Conservation (phyloP, 2,329 filamentous ascomycete genomes). For the Dothideomycetes sp. region DNA sequence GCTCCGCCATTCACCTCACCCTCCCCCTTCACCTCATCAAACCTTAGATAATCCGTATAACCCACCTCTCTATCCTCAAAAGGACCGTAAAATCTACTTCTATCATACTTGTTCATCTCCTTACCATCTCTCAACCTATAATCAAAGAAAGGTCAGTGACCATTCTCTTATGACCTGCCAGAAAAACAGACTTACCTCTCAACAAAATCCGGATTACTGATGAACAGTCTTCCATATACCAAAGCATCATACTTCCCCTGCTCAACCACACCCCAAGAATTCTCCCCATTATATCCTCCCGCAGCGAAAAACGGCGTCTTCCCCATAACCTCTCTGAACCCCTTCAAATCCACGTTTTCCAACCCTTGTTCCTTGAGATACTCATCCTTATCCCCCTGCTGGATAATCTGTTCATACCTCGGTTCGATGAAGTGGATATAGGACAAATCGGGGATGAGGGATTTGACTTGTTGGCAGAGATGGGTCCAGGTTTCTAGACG, state of each 20-base stretch:
- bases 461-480: slow-evolving; percentile 35
- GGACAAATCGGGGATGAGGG: slow-evolving; percentile 40
- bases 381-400: slow-evolving; percentile 21
- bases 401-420: slow-evolving; percentile 35
- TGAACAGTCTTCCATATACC: slow-evolving; percentile 42
- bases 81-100: slow-evolving; percentile 33
- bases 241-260: slow-evolving; percentile 34
- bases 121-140: slow-evolving; percentile 32
- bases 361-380: slow-evolving; percentile 17
- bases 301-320: slow-evolving; percentile 28
- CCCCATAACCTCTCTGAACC: slow-evolving; percentile 6
- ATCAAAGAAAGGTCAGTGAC: too few species aligned
- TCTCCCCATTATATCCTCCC: slow-evolving; percentile 32
- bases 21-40: too few species aligned
- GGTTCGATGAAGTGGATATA: slow-evolving; percentile 55
- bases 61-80: slow-evolving; percentile 23
- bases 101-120: slow-evolving; percentile 30
- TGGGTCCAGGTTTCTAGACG: slow-evolving; percentile 54
- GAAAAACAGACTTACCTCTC: slow-evolving; percentile 32
- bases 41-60: slow-evolving; percentile 32
- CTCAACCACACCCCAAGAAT: slow-evolving; percentile 28
- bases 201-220: slow-evolving; percentile 39
- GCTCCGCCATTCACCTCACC: too few species aligned
- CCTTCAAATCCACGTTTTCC: too few species aligned
- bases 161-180: too few species aligned